phyloP scores from a whole-genome alignment of 495 filamentous ascomycete species.

The Talaromyces adpressus region DNA sequence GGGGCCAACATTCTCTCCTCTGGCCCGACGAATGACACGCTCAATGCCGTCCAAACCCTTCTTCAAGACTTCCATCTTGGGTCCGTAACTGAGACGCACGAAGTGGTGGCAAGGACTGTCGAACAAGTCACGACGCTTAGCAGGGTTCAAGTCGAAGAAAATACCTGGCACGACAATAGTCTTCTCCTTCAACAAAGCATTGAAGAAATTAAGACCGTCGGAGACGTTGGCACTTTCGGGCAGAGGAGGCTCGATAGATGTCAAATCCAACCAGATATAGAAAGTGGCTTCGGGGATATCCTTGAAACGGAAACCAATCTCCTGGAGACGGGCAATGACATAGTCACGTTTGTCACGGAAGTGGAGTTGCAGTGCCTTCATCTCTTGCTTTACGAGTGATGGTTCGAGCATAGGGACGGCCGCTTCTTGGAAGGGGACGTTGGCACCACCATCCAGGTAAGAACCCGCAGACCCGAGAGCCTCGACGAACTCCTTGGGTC shows the following conservation, averaged over 20 bases:
- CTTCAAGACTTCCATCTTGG: conserved; percentile 78
- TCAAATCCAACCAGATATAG: conserved; percentile 78
- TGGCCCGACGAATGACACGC: conserved; percentile 50
- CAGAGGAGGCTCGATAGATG: conserved; percentile 33
- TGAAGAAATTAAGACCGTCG: conserved; percentile 95
- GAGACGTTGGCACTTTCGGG: conserved; percentile 55
- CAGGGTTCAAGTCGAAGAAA: conserved; percentile 76
- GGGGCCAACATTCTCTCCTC: conserved; percentile 20
- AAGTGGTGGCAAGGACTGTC: conserved; percentile 95
- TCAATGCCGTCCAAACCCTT: conserved; percentile 87
- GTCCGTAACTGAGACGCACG: conserved; percentile 85
- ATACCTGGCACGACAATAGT: conserved; percentile 95
- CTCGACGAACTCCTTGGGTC: conserved; percentile 93
- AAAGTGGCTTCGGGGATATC: conserved; percentile 84
- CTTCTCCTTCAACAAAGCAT: conserved; percentile 84
- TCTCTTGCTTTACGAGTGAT: conserved; percentile 68
- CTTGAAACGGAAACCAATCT: conserved; percentile 78
- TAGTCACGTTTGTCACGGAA: conserved; percentile 90
- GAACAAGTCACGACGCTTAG: conserved; percentile 83
- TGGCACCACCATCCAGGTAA: conserved; percentile 94
- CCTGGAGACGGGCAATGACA: conserved; percentile 64
- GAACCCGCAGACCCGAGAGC: conserved; percentile 88
- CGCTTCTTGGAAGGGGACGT: conserved; percentile 92
- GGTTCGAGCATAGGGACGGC: conserved; percentile 90
- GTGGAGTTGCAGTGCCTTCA: conserved; percentile 80